Base-by-base conservation (phyloP, 169 alveolate genomes). In the Ichthyophthirius multifiliis region DNA sequence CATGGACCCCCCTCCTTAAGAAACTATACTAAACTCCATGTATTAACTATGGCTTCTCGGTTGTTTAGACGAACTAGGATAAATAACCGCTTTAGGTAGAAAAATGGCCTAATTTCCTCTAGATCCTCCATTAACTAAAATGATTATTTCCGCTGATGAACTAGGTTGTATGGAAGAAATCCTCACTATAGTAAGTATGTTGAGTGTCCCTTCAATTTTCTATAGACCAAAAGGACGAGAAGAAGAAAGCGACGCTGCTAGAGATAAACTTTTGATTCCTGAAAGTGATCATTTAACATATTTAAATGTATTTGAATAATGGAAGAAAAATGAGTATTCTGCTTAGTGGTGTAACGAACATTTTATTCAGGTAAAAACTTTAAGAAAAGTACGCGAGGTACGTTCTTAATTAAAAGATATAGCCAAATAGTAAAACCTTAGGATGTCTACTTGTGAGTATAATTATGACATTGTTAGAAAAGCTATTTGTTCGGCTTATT, bases 1-100 rank as follows among this genome's bases (percentile, higher is more conserved):
- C 88, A 98, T 99, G 97, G 99, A 99, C 93, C 99, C 99, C 5
- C 99, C 99, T 15, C 98, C 99, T 7, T 93, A 94, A 75, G 99
- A 98, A 75, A 95, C 98, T n/a, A 98, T 99, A 34, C 85, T 97
- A 75, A 97, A 97, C 80, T 97, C 99, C 5, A 94, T 99, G 99
- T 98, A 97, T 88, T 98, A 99, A 88, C 93, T 99, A 44, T 99
- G 99, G 99, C 96, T 98, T 20, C 83, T 98, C n/a, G 86, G 85
- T 15, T 79, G 81, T 27, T 75, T 77, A 7, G 96, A 95, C 84
- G 90, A 93, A 78, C 76, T 76, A 15, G 98, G 98, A n/a, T 84
- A 64, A 41, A 84, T 95, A 46, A 96, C 98, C 4, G 93, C 92
- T 9, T 78, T 95, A 43, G 99, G 99, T 30, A 86, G 92, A 75